phyloP scores from a whole-genome alignment of 148 eudicot genomes.

The Rhododendron simsii region DNA sequence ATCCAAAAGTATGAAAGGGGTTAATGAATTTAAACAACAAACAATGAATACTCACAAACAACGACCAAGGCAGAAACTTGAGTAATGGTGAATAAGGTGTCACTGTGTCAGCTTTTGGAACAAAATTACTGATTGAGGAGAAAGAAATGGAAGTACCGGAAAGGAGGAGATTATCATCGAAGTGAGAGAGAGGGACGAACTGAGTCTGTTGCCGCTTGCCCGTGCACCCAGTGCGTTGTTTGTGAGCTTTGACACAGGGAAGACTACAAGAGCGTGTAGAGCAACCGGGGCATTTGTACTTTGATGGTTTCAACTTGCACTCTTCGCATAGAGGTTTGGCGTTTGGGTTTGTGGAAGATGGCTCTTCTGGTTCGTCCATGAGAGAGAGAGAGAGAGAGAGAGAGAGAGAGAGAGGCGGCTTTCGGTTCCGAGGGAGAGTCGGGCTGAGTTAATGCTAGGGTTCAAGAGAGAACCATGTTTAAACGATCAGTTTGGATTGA shows the following conservation, averaged over 20 bases:
- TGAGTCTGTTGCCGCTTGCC: slow-evolving; percentile 65
- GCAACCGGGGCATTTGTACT: slow-evolving; percentile 92
- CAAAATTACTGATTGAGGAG: neutral
- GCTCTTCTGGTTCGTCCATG: slow-evolving; percentile 16
- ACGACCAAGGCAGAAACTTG: neutral
- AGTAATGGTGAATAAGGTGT: no score
- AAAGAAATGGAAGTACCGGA: slow-evolving; percentile 45
- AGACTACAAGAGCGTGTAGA: slow-evolving; percentile 70
- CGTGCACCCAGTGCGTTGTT: slow-evolving; percentile 45
- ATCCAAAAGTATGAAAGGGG: neutral
- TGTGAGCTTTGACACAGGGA: slow-evolving; percentile 82
- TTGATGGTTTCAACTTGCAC: slow-evolving; percentile 55
- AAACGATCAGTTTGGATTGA: neutral
- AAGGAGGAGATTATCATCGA: slow-evolving; percentile 62
- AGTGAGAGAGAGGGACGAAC: slow-evolving; percentile 64
- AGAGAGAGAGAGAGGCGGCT: neutral
- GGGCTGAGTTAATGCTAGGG: neutral
- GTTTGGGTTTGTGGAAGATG: neutral
- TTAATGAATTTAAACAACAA: neutral
- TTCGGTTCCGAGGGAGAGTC: neutral
- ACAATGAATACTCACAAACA: neutral
- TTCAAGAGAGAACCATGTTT: neutral
- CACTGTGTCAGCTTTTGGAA: neutral
- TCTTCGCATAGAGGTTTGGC: slow-evolving; percentile 51
- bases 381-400: neutral